A percentile compares a stretch with the other conserved stretches of the same genome.
Evolutionary conservation across 306 rosid genomes (phyloP).

Genomic region (Lotus japonicus): DNA sequence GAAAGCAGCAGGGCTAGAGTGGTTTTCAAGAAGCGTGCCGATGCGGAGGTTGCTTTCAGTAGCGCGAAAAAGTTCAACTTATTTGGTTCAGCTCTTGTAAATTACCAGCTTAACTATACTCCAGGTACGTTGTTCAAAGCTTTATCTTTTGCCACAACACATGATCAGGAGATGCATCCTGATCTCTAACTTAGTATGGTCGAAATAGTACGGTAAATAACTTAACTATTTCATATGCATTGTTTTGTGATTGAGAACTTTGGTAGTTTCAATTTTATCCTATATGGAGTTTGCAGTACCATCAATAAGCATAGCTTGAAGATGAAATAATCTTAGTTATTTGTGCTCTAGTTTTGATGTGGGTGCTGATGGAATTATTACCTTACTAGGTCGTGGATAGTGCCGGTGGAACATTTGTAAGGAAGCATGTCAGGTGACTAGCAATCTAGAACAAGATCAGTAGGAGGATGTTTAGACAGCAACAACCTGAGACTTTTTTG

Average conservation of each 20-base stretch:
- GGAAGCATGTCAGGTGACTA: conserved; percentile 1
- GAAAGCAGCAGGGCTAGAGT: conserved; percentile 81
- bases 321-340: background rate
- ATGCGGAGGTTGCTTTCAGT: conserved; percentile 72
- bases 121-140: conserved; percentile 64
- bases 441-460: background rate
- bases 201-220: conserved; percentile 41
- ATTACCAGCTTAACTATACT: conserved; percentile 70
- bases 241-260: conserved; percentile 3
- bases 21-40: conserved; percentile 66
- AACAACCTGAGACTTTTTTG: background rate
- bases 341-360: background rate
- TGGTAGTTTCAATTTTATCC: background rate
- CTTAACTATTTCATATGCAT: conserved; percentile 1
- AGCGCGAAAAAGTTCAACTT: conserved; percentile 83
- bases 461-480: conserved; percentile 13
- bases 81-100: conserved; percentile 67
- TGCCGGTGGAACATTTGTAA: background rate
- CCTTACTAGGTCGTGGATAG: background rate
- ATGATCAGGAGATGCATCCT: conserved; percentile 71
- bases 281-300: background rate
- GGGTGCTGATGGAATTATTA: conserved; percentile 18
- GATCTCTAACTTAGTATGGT: conserved; percentile 53
- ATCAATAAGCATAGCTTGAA: background rate
- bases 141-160: conserved; percentile 41